Conservation (phyloP, 805 yeast genomes). For the Naumovozyma castellii region DNA sequence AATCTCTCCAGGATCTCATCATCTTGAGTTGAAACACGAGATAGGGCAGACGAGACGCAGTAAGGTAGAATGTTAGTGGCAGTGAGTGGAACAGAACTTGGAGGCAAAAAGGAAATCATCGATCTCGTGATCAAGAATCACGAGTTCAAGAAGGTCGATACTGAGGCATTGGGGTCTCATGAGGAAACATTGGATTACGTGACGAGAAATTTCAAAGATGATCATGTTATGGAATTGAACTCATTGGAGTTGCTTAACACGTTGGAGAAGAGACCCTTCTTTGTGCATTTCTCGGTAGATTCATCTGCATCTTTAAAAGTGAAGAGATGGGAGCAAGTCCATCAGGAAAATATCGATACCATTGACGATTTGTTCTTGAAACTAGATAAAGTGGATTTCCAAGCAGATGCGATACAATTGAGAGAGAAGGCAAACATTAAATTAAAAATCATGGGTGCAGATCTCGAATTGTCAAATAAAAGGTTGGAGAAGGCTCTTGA, state of each 20-base stretch:
- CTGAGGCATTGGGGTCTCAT: slow-evolving; percentile 10
- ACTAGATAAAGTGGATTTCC: slow-evolving; percentile 24
- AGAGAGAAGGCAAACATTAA: slow-evolving; percentile 21
- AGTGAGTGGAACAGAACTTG: too few relatives aligned
- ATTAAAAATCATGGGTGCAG: slow-evolving; percentile 11
- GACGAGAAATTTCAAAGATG: slow-evolving; percentile 55
- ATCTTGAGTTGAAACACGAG: too few relatives aligned
- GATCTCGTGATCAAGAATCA: slow-evolving; percentile 10
- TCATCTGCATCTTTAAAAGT: slow-evolving; percentile 51
- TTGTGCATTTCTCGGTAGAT: slow-evolving; percentile 68
- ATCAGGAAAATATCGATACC: slow-evolving; percentile 11
- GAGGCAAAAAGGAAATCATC: slow-evolving; percentile 18
- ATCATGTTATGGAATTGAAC: slow-evolving; percentile 48
- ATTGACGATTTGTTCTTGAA: slow-evolving; percentile 30
- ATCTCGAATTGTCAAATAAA: slow-evolving; percentile 1
- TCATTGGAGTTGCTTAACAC: slow-evolving; percentile 35
- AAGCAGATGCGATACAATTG: slow-evolving; percentile 11
- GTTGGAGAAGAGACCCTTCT: slow-evolving; percentile 67
- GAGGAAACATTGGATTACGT: slow-evolving; percentile 47
- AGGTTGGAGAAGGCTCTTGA: slow-evolving; percentile 9
- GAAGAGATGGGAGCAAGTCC: slow-evolving; percentile 11
- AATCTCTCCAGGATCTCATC: too few relatives aligned
- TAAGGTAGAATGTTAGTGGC: too few relatives aligned
- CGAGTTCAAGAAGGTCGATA: not conserved
- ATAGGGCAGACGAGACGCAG: too few relatives aligned